Conservation (phyloP, 2,329 filamentous ascomycete species). For the Fusarium agapanthi region DNA sequence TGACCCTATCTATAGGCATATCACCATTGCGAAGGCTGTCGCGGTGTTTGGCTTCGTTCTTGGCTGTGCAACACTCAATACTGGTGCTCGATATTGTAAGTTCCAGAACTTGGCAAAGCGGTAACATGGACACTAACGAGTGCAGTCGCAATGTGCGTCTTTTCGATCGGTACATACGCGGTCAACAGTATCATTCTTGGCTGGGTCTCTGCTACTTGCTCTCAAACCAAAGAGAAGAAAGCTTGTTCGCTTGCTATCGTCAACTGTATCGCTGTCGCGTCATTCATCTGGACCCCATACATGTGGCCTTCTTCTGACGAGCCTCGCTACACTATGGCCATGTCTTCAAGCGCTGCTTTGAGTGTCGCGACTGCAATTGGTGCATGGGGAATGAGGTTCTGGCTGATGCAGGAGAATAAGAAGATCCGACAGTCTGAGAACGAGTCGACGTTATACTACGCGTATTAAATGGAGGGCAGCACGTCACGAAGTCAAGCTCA, state of each 20-base stretch:
- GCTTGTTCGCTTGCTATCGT: slow-evolving; percentile 31
- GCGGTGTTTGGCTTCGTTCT: slow-evolving; percentile 45
- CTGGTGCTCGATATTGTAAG: slow-evolving; percentile 26
- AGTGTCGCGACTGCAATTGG: slow-evolving; percentile 47
- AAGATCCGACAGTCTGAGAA: slow-evolving; percentile 42
- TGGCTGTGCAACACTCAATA: slow-evolving; percentile 40
- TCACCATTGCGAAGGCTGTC: slow-evolving; percentile 52
- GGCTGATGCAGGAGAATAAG: slow-evolving; percentile 48
- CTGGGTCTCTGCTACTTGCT: slow-evolving; percentile 52
- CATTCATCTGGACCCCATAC: slow-evolving; percentile 23
- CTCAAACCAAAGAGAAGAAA: slow-evolving; percentile 58
- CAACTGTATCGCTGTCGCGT: slow-evolving; percentile 26
- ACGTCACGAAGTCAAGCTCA: too few species aligned
- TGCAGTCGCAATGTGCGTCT: slow-evolving; percentile 46
- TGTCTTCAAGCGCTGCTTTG: slow-evolving; percentile 33
- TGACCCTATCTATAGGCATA: too few species aligned
- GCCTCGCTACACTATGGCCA: slow-evolving; percentile 27
- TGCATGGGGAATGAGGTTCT: slow-evolving; percentile 50
- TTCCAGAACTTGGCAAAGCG: accelerated
- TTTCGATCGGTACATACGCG: slow-evolving; percentile 49
- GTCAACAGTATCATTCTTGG: slow-evolving; percentile 56
- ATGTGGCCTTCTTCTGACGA: slow-evolving; percentile 22
- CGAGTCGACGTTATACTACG: slow-evolving; percentile 40
- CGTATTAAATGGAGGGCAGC: slow-evolving; percentile 21
- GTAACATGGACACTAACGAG: accelerated